phyloP scores from a whole-genome alignment of 164 flowering plant genomes.

The Kalanchoe fedtschenkoi region DNA sequence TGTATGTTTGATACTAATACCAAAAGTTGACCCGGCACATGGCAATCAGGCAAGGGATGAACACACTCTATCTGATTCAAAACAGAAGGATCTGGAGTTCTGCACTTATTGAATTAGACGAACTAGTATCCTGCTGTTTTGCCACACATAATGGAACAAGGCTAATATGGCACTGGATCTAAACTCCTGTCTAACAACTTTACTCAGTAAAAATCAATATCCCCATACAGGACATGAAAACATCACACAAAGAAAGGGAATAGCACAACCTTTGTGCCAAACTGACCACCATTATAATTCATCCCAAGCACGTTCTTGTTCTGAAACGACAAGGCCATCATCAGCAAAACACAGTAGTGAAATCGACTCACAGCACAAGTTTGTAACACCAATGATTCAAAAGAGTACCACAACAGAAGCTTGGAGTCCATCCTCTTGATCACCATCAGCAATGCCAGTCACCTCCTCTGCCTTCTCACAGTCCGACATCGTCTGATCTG shows the following conservation, averaged over 20 bases:
- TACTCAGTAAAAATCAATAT: not conserved
- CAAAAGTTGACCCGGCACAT: no score
- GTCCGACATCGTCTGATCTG: not conserved
- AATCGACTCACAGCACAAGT: no score
- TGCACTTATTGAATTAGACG: not conserved
- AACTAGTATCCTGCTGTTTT: no score
- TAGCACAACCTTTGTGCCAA: not conserved
- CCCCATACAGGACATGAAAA: not conserved
- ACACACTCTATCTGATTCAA: no score
- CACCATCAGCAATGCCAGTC: not conserved
- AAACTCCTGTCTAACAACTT: not conserved
- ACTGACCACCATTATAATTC: not conserved
- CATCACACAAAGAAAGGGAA: not conserved
- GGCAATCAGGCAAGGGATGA: not conserved
- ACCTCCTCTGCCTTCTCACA: not conserved
- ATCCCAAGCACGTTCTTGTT: not conserved
- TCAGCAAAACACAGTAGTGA: no score
- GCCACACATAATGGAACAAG: no score
- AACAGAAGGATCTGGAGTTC: no score
- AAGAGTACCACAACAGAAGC: not conserved
- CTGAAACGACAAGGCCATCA: not conserved
- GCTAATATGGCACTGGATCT: not conserved
- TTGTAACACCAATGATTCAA: not conserved
- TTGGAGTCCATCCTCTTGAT: not conserved
- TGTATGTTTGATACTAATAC: not conserved